Evolutionary conservation across 1,139 yeast species (phyloP), one percentile per base, ranked within the genome.

Genomic region (Lizanozyma gosingica): DNA sequence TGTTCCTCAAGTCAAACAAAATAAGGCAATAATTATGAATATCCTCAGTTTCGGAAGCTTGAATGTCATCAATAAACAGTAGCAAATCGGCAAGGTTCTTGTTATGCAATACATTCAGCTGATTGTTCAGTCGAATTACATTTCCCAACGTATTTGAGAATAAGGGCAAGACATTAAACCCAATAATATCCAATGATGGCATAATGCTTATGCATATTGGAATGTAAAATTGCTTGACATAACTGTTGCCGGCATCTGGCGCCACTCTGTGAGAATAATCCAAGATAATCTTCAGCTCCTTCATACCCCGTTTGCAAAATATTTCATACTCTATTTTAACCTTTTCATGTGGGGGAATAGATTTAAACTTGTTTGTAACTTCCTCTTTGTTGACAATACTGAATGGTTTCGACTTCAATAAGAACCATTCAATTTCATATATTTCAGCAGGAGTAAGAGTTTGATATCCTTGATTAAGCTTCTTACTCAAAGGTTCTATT

Each of bases 221-320:
- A 3, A 86, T 69, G 3, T 71, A 67, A 16, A 85, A 62, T 33
- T 70, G 48, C 92, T 71, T 4, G 74, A 63, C 56, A 76, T 80
- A 15, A 62, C 54, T 8, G 2, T 41, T 39, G 4, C 48, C 48
- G 0, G 50, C 43, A 8, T 49, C 49, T 1, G 46, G 6, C 29
- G 43, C 49, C 4, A 49, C 39, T 38, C 65, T 65, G 46, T 75
- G 66, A 0, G 87, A 82, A 55, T 86, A 86, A 48, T 83, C 92
- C 37, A 86, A 62, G 11, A 80, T 69, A 33, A 86, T 65, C 33
- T 72, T 71, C 45, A 85, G 85, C 41, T 76, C 78, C 15, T 74
- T 76, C 66, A 86, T 78, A 1, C 88, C 87, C 35, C 86, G 70
- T 50, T 84, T 84, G 1, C 94, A 95, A 35, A 71, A 64, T 2